These are phyloP conservation scores for Colletotrichum lentis DNA, from an alignment of 2,329 filamentous ascomycete genomes.

Conservation along the genomic window DNA sequence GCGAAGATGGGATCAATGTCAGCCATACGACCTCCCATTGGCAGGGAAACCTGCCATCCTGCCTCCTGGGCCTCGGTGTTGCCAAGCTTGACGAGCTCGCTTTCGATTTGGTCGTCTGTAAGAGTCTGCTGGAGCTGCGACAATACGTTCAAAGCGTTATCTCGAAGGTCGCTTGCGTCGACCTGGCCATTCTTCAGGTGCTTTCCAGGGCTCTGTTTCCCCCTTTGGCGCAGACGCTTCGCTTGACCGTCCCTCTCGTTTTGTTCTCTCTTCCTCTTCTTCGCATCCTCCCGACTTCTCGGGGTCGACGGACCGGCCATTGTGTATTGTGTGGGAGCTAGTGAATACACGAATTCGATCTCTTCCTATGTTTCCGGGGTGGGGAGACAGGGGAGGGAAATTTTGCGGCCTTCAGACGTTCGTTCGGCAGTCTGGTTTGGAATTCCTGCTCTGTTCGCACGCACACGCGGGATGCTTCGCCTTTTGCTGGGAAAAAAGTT, in stretches of 20 bases:
- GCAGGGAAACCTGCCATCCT: constrained; percentile 68
- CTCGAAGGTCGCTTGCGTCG: constrained; percentile 32
- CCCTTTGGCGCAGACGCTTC: constrained; percentile 48
- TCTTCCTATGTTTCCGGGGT: neutral
- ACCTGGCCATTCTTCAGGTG: constrained; percentile 17
- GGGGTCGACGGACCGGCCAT: constrained; percentile 50
- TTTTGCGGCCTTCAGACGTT: constrained; percentile 18
- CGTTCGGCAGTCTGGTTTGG: constrained; percentile 23
- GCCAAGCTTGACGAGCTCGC: constrained; percentile 26
- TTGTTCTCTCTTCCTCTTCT: constrained; percentile 59
- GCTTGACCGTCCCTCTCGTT: constrained; percentile 53
- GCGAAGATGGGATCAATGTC: constrained; percentile 71
- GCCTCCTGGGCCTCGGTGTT: constrained; percentile 38
- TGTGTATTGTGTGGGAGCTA: constrained; percentile 28
- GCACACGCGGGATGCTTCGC: constrained; percentile 20
- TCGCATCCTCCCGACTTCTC: constrained; percentile 49
- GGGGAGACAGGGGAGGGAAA: neutral
- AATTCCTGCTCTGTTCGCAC: constrained; percentile 31
- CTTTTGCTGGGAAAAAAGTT: constrained; percentile 38
- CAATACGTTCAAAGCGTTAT: constrained; percentile 37
- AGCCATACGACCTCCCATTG: constrained; percentile 71
- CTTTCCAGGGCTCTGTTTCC: constrained; percentile 41
- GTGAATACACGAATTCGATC: neutral
- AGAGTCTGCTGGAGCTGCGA: constrained; percentile 32
- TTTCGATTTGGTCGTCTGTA: constrained; percentile 32